Conservation (phyloP, 225 moss, liverwort and hornwort species). For the Sphagnum tenellum region DNA sequence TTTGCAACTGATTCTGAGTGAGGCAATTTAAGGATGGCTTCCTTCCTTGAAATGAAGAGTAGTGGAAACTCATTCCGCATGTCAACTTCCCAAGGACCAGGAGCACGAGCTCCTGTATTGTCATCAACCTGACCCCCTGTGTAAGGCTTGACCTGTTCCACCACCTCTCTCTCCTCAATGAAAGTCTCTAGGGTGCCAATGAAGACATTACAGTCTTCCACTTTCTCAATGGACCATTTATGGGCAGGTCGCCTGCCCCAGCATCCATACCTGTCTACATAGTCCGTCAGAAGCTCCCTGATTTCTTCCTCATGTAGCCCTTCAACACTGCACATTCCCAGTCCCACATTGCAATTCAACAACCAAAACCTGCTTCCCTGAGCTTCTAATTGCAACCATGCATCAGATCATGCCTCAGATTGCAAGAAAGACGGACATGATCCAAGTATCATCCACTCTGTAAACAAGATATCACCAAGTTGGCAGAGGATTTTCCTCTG, state of each 20-base stretch:
- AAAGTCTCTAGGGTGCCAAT: slow-evolving; percentile 81
- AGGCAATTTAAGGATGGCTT: slow-evolving; percentile 47
- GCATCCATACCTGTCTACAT: slow-evolving; percentile 61
- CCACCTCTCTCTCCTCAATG: slow-evolving; percentile 74
- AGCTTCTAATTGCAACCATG: no score
- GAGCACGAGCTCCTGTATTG: slow-evolving; percentile 17
- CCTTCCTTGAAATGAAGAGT: slow-evolving; percentile 54
- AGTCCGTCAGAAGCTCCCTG: slow-evolving; percentile 61
- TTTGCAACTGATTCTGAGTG: slow-evolving; percentile 50
- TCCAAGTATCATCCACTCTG: no score
- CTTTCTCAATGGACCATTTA: slow-evolving; percentile 73
- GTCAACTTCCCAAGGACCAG: slow-evolving; percentile 81
- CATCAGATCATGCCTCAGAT: no score
- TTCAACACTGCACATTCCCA: slow-evolving; percentile 38
- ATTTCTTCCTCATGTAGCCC: slow-evolving; percentile 64
- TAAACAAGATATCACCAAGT: no score
- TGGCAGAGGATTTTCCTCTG: no score
- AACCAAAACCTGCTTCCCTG: no score
- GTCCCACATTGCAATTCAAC: no score
- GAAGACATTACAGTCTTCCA: slow-evolving; percentile 83
- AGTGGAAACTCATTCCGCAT: slow-evolving; percentile 77
- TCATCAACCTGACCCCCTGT: slow-evolving; percentile 51
- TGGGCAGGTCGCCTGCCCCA: slow-evolving; percentile 68
- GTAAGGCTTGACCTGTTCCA: slow-evolving; percentile 39
- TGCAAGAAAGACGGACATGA: no score